Conservation (phyloP, 169 alveolate species). For the Theileria orientalis region DNA sequence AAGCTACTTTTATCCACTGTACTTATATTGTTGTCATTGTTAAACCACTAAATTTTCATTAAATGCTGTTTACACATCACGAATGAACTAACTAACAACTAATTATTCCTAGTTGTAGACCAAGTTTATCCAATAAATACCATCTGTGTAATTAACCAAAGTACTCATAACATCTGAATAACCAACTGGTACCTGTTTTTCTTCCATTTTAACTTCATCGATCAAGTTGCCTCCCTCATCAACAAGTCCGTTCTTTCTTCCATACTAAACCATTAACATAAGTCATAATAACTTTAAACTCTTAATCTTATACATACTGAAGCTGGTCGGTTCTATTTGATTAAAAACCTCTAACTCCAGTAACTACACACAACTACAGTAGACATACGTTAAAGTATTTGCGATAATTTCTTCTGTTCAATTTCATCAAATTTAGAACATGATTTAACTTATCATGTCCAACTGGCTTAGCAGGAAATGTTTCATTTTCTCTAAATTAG, state of each 20-base stretch:
- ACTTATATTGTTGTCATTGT: slow-evolving; percentile 8
- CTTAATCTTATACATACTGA: too few relatives aligned
- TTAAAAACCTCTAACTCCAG: background rate
- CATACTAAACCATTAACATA: slow-evolving; percentile 29
- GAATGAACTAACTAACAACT: too few relatives aligned
- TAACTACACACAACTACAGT: background rate
- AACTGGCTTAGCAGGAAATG: slow-evolving; percentile 85
- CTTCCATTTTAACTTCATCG: slow-evolving; percentile 6
- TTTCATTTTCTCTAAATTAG: slow-evolving; percentile 76
- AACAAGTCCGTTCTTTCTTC: slow-evolving; percentile 65
- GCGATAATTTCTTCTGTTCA: slow-evolving; percentile 68
- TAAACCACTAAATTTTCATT: slow-evolving; percentile 25
- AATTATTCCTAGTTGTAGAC: too few relatives aligned
- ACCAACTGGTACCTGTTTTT: slow-evolving; percentile 15
- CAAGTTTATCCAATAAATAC: too few relatives aligned
- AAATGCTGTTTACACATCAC: background rate
- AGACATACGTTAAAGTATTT: slow-evolving; percentile 64
- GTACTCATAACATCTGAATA: too few relatives aligned
- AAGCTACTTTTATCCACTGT: slow-evolving; percentile 12
- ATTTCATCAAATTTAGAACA: slow-evolving; percentile 67
- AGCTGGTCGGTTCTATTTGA: too few relatives aligned
- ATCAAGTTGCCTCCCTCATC: slow-evolving; percentile 70
- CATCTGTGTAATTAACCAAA: too few relatives aligned
- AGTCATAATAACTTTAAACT: too few relatives aligned
- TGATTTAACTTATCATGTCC: slow-evolving; percentile 69